Evolutionary conservation across 805 yeast species (phyloP).

Genomic region (Blastobotrys robertii): DNA sequence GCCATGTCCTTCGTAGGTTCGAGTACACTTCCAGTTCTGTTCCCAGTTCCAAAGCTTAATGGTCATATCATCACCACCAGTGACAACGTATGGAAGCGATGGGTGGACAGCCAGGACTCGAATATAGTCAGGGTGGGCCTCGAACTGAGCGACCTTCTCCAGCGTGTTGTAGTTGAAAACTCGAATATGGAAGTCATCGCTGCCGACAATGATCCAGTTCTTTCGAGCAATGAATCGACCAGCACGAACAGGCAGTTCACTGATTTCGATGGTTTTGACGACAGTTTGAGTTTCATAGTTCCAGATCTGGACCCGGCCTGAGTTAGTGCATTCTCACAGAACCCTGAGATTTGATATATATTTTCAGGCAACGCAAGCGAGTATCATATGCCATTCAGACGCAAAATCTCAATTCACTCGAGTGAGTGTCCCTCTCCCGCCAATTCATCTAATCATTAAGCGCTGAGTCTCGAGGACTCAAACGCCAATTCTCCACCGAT

Average conservation of each 20-base stretch:
- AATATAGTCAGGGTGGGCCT: slow-evolving; percentile 96
- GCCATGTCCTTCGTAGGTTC: slow-evolving; percentile 88
- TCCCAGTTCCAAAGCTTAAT: slow-evolving; percentile 98
- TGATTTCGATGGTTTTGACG: slow-evolving; percentile 84
- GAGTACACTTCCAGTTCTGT: slow-evolving; percentile 79
- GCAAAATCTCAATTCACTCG: too few species aligned
- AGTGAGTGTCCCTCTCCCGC: too few species aligned
- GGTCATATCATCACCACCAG: slow-evolving; percentile 87
- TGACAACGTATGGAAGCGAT: slow-evolving; percentile 75
- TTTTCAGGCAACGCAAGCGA: too few species aligned
- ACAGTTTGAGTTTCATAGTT: slow-evolving; percentile 75
- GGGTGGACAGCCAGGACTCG: slow-evolving; percentile 93
- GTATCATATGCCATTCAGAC: too few species aligned
- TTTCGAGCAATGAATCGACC: slow-evolving; percentile 93
- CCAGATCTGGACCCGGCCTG: slow-evolving; percentile 78
- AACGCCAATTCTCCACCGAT: too few species aligned
- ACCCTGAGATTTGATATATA: too few species aligned
- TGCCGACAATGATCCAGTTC: slow-evolving; percentile 94
- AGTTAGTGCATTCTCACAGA: slow-evolving; percentile 36
- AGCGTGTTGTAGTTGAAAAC: slow-evolving; percentile 93
- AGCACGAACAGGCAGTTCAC: slow-evolving; percentile 93
- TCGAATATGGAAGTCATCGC: slow-evolving; percentile 91
- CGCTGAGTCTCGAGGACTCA: too few species aligned
- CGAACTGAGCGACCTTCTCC: slow-evolving; percentile 89
- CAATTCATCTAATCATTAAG: too few species aligned